Base-by-base conservation (phyloP, 306 rosid species). In the Argentina anserina region DNA sequence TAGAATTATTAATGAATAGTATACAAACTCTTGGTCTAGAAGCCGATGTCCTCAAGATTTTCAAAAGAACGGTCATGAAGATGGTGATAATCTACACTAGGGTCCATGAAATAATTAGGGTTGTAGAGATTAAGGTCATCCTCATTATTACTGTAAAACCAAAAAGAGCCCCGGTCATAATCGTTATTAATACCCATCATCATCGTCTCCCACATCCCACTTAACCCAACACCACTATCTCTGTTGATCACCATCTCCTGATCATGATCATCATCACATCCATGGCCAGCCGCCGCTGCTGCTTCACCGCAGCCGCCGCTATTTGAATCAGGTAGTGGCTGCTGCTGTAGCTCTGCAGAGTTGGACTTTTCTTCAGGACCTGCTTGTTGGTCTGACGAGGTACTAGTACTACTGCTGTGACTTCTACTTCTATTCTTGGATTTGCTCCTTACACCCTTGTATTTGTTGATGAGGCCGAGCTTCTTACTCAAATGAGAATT, bases 401-500 rank as follows among this genome's bases (percentile, higher is more conserved):
- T 3, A 56, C 33, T 26, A 33, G 66, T 18, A n/a, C 58, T 31
- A 14, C 39, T 59, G 13, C 15, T 26, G 7, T 56, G 62, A 56
- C 31, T 55, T 55, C 63, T 59, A 28, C 63, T 59, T 14, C 65
- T 17, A 21, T 12, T 74, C 42, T 21, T 23, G 6, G 3, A n/a
- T 65, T 83, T 83, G 42, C 14, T 49, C 55, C 75, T 87, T 17
- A 33, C 26, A 31, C 39, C 21, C 40, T 59, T 59, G 39, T 6
- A 15, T 39, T 59, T 59, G 39, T 15, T 59, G 39, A 31, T 18
- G 40, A 31, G 40, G 5, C 90, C 82, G 61, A 81, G 75, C 79
- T 80, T 88, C 46, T 84, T 88, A 79, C 85, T 86, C 82, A 88
- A 82, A 78, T 65, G 82, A 78, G 89, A 71, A 79, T 86, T 88